Evolutionary conservation across 768 basidiomycete genomes (phyloP).

Genomic region (Auriculariales sp.): DNA sequence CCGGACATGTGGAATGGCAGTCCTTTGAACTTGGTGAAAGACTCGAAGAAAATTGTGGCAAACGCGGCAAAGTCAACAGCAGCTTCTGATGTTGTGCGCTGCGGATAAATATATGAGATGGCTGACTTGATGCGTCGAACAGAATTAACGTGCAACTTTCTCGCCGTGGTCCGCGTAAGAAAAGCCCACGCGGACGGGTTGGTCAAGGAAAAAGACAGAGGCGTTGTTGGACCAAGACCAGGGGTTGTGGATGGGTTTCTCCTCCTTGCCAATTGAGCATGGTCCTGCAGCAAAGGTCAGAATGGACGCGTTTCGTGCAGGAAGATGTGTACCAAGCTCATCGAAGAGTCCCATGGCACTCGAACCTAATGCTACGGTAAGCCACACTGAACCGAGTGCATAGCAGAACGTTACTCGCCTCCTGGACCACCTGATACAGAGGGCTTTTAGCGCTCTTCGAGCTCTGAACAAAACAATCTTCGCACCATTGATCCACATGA

Average conservation of each 20-base stretch:
- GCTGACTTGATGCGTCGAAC: too few relatives aligned
- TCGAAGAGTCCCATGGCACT: constrained; percentile 35
- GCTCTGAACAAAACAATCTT: too few relatives aligned
- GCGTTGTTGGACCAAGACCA: constrained; percentile 24
- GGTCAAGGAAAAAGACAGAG: constrained; percentile 11
- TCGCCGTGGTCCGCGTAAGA: constrained; percentile 24
- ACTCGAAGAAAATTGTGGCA: constrained; percentile 57
- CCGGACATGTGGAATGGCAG: constrained; percentile 47
- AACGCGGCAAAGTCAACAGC: constrained; percentile 59
- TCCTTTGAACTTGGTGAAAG: constrained; percentile 57
- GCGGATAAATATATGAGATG: background rate
- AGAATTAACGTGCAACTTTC: constrained; percentile 4
- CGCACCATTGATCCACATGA: constrained; percentile 16
- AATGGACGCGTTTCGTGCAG: constrained; percentile 35
- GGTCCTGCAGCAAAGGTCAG: too few relatives aligned
- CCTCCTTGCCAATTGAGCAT: too few relatives aligned
- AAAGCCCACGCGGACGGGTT: constrained; percentile 22
- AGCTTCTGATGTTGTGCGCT: constrained; percentile 42
- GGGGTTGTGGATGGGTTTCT: constrained; percentile 20
- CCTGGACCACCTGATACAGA: too few relatives aligned
- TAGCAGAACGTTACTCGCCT: too few relatives aligned
- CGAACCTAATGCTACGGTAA: too few relatives aligned
- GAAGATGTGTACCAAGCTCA: constrained; percentile 30
- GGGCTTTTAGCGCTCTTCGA: too few relatives aligned
- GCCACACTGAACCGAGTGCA: too few relatives aligned